phyloP scores from a whole-genome alignment of 2,329 filamentous ascomycete species.

The Xylaria polymorpha region DNA sequence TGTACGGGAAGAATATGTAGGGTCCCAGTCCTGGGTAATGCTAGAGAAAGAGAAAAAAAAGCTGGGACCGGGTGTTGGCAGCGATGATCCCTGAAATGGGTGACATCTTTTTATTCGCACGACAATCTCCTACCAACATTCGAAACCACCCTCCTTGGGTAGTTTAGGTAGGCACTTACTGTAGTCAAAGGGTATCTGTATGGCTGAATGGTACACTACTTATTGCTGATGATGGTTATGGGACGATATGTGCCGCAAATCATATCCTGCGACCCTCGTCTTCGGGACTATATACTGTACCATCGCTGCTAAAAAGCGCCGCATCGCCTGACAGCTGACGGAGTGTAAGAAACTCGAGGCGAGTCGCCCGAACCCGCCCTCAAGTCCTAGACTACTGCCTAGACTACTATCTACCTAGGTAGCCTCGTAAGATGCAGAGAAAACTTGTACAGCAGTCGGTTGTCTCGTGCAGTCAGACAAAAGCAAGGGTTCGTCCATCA shows the following conservation, averaged over 20 bases:
- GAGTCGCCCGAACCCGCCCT: not conserved
- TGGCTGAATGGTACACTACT: no score
- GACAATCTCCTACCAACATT: not conserved
- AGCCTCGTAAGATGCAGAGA: not conserved
- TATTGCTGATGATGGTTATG: no score
- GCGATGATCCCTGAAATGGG: constrained; percentile 20
- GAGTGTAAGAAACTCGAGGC: not conserved
- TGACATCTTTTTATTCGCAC: constrained; percentile 18
- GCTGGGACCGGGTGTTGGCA: not conserved
- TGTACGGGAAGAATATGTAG: not conserved
- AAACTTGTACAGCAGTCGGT: not conserved
- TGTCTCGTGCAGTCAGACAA: constrained; percentile 1
- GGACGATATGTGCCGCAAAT: no score
- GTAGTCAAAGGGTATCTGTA: no score
- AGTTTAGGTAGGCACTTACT: no score
- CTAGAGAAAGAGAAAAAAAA: constrained; percentile 10
- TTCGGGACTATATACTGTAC: not conserved
- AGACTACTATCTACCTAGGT: not conserved
- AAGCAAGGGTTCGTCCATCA: not conserved
- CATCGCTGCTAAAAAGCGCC: not conserved
- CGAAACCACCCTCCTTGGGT: not conserved
- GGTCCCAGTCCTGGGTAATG: not conserved
- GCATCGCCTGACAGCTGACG: not conserved
- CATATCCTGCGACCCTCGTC: no score
- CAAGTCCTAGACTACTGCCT: not conserved